These are phyloP conservation scores for Ophiostoma pallidulum DNA, from an alignment of 2,329 filamentous ascomycete species.

Conservation along the genomic window DNA sequence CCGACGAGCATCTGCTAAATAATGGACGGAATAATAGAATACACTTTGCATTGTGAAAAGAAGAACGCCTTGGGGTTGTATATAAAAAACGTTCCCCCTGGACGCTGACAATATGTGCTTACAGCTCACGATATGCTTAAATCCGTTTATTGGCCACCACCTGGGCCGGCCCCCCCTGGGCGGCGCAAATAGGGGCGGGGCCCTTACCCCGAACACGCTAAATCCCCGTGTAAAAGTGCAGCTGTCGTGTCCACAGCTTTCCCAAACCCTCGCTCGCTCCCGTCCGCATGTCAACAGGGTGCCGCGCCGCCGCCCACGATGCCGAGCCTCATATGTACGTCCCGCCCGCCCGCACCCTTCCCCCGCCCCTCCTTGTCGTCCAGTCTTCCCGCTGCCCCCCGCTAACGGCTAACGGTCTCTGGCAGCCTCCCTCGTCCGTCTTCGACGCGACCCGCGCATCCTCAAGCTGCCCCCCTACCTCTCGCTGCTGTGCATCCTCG, in stretches of 20 bases:
- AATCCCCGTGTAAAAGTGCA: not conserved
- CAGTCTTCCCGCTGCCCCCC: too few species aligned
- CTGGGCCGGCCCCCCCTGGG: too few species aligned
- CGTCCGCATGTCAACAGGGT: not conserved
- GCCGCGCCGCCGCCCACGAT: slow-evolving; percentile 26
- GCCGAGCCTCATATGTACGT: slow-evolving; percentile 46
- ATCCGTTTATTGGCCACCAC: slow-evolving; percentile 4
- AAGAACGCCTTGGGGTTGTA: too few species aligned
- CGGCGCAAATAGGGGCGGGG: slow-evolving; percentile 6
- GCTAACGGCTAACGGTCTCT: too few species aligned
- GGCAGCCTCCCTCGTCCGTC: slow-evolving; percentile 51
- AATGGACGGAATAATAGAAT: too few species aligned
- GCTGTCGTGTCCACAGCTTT: slow-evolving; percentile 8
- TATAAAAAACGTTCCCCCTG: too few species aligned
- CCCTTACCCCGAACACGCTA: slow-evolving; percentile 2
- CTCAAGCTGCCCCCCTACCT: slow-evolving; percentile 80
- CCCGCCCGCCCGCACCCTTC: too few species aligned
- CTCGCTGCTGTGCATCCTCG: slow-evolving; percentile 71
- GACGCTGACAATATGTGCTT: too few species aligned
- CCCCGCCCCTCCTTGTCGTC: too few species aligned
- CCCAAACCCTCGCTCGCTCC: not conserved
- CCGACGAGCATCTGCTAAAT: too few species aligned
- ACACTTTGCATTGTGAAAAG: too few species aligned
- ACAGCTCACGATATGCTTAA: not conserved
- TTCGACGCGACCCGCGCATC: slow-evolving; percentile 73